Conservation (phyloP, 2,329 filamentous ascomycete genomes). For the Ceratocystis papillata region DNA sequence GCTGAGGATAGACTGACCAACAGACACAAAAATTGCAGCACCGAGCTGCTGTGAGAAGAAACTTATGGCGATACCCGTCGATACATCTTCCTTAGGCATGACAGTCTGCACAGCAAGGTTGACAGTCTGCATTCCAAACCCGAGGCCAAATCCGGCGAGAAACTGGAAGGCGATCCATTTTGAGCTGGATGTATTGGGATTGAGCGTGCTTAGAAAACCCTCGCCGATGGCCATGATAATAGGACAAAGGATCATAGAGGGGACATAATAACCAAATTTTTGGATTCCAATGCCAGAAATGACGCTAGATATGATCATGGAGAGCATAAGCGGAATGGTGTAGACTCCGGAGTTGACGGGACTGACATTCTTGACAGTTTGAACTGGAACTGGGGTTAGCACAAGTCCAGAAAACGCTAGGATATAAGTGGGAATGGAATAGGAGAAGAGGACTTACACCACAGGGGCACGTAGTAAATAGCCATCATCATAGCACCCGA, state of each 20-base stretch:
- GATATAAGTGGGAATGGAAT: slow-evolving; percentile 23
- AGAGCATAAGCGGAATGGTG: slow-evolving; percentile 47
- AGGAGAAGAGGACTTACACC: slow-evolving; percentile 38
- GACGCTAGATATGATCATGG: slow-evolving; percentile 43
- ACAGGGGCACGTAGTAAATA: slow-evolving; percentile 45
- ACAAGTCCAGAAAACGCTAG: not conserved
- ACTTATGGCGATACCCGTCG: slow-evolving; percentile 44
- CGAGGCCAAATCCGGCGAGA: slow-evolving; percentile 48
- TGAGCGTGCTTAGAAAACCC: slow-evolving; percentile 49
- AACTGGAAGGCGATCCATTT: slow-evolving; percentile 51
- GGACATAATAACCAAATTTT: slow-evolving; percentile 49
- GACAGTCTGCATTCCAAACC: slow-evolving; percentile 48
- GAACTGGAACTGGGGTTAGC: slow-evolving; percentile 33
- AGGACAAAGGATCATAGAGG: slow-evolving; percentile 44
- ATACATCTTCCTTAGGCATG: slow-evolving; percentile 41
- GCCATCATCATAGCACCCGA: slow-evolving; percentile 43
- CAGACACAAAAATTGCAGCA: slow-evolving; percentile 47
- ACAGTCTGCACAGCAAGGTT: slow-evolving; percentile 47
- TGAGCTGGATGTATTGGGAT: slow-evolving; percentile 37
- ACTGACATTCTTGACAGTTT: slow-evolving; percentile 43
- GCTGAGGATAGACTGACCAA: slow-evolving; percentile 45
- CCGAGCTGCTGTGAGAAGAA: slow-evolving; percentile 51
- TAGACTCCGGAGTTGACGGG: slow-evolving; percentile 47
- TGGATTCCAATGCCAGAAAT: slow-evolving; percentile 40
- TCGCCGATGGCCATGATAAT: slow-evolving; percentile 42